Base-by-base conservation (phyloP, 495 filamentous ascomycete genomes). In the Glutinoglossum americanum region DNA sequence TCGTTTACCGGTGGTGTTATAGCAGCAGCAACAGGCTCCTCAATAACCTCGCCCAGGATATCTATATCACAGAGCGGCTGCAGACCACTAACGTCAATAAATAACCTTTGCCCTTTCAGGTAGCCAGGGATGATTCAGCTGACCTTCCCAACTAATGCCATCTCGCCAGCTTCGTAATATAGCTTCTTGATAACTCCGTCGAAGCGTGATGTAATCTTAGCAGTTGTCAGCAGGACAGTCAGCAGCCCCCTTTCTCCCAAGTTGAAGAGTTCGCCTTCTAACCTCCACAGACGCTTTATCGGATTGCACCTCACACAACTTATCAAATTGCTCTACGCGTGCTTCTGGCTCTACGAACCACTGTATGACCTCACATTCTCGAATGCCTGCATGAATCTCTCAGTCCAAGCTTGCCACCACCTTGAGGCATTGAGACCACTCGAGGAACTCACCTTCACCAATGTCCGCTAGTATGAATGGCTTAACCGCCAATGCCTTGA, bases 331-430 rank as follows among this genome's bases (percentile, higher is more conserved):
- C 73, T 97, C 89, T 62, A 99, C 88, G 56, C 87, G 81, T 26
- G 93, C 93, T 54, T 85, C 89, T 55, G 94, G 89, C 68, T 95
- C 84, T 60, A 97, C 92, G 68, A 96, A 99, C 93, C 93, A 99
- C 73, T 97, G 93, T 63, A 97, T 97, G 64, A 99, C 86, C 68
- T 97, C 90, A 68, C 92, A 93, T 71, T 98, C 92, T 62, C 88
- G 87, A 64, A 97, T 98, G 53, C 92, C 89, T 95, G 59, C 25
- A 35, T 3, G 44, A 39, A 53, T 47, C 17, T 27, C 15, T 37
- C 37, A 17, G 51, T 58, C 61, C 37, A 30, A 15, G 60, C 57
- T 64, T 37, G 57, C 35, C 57, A 32, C 27, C 15, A 33, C 7
- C 13, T 26, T 51, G 30, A 57, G 55, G 35, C 26, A 57, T 39